Conservation (phyloP, 2,329 filamentous ascomycete species). For the Zymoseptoria pseudotritici region DNA sequence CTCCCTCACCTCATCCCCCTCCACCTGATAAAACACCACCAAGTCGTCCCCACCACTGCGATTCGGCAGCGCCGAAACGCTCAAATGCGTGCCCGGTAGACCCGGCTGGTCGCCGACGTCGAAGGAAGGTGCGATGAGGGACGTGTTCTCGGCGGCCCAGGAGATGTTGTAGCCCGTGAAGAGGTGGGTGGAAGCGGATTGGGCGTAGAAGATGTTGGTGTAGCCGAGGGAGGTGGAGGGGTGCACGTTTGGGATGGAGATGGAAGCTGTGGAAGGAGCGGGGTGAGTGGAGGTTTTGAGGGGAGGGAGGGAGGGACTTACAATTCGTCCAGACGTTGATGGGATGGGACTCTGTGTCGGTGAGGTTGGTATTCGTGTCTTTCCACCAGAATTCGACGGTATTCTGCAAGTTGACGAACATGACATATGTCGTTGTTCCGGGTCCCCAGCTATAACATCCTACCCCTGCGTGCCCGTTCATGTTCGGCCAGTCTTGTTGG, state of each 20-base stretch:
- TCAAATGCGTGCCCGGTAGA: conserved; percentile 35
- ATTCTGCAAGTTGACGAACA: conserved; percentile 36
- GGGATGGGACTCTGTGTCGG: conserved; percentile 28
- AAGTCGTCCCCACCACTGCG: conserved; percentile 24
- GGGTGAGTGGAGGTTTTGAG: neutral
- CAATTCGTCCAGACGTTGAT: conserved; percentile 34
- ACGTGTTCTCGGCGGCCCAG: conserved; percentile 34
- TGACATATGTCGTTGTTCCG: conserved; percentile 35
- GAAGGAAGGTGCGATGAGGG: conserved; percentile 27
- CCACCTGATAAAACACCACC: conserved; percentile 29
- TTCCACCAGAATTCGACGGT: conserved; percentile 39
- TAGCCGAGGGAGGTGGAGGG: conserved; percentile 36
- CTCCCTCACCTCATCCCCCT: conserved; percentile 25
- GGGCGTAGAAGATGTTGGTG: conserved; percentile 38
- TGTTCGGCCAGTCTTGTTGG: conserved; percentile 31
- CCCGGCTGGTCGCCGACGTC: conserved; percentile 29
- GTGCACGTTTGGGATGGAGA: conserved; percentile 31
- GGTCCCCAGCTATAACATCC: conserved; percentile 39
- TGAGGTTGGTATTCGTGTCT: conserved; percentile 33
- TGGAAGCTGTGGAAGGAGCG: conserved; percentile 7
- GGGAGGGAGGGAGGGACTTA: conserved; percentile 5
- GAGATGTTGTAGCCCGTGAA: conserved; percentile 36
- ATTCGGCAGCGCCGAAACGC: conserved; percentile 30
- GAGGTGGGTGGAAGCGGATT: conserved; percentile 27
- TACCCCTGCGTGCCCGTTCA: conserved; percentile 39